Percentiles rank a stretch among this genome's conserved stretches.
phyloP scores from a whole-genome alignment of 441 rosid genomes.

The Lagerstroemia fauriei region DNA sequence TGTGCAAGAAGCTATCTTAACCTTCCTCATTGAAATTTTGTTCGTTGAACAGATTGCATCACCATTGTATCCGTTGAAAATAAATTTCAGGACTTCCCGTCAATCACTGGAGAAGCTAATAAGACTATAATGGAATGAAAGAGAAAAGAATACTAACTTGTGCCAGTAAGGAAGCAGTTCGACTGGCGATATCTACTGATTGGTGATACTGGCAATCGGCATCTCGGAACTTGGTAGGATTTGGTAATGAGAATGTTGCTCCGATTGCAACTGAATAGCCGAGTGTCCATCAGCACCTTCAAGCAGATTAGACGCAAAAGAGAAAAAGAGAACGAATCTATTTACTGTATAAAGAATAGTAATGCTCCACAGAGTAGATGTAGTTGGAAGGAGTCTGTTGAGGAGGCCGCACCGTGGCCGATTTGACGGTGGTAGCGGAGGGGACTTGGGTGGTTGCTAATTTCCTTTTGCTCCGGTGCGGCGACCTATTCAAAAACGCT shows the following conservation, averaged over 20 bases:
- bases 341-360: neutral
- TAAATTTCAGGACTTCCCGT: neutral
- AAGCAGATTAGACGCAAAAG: neutral
- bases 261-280: neutral
- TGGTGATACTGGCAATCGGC: neutral
- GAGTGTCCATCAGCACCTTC: conserved; percentile 19
- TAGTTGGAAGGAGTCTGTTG: too few relatives aligned
- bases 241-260: neutral
- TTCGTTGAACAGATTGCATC: neutral
- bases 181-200: neutral
- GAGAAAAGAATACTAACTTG: neutral
- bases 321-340: neutral
- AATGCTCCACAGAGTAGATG: neutral
- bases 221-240: neutral
- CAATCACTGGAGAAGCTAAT: neutral
- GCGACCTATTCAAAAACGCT: too few relatives aligned
- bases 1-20: neutral
- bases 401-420: too few relatives aligned
- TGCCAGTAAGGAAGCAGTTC: neutral
- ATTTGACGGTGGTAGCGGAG: too few relatives aligned
- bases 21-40: neutral
- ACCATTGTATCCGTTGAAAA: too few relatives aligned
- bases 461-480: too few relatives aligned
- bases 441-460: too few relatives aligned
- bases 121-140: neutral